A percentile compares a stretch with the other conserved stretches of the same genome.
Conservation (phyloP, 495 filamentous ascomycete genomes). For the Pseudomonodictys pantanalensis region DNA sequence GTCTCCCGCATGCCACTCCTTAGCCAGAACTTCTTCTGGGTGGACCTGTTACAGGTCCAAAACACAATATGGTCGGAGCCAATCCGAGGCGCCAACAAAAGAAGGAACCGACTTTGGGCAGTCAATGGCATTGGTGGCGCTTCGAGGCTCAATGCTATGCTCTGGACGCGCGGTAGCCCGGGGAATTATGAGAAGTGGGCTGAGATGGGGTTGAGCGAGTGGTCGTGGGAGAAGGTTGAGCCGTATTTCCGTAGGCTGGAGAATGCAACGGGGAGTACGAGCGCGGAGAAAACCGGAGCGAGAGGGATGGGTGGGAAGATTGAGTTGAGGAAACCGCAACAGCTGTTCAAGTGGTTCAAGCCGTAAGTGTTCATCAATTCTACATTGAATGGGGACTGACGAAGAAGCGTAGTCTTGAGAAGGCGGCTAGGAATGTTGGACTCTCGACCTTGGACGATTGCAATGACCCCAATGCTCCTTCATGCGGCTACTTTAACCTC, state of each 20-base stretch:
- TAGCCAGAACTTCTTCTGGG: constrained; percentile 19
- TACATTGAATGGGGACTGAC: not conserved
- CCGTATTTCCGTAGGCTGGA: constrained; percentile 22
- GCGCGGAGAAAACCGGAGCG: constrained; percentile 1
- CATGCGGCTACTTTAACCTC: constrained; percentile 18
- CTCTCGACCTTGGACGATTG: constrained; percentile 15
- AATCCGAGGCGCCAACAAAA: constrained; percentile 12
- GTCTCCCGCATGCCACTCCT: constrained; percentile 21
- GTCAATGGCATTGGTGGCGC: constrained; percentile 23
- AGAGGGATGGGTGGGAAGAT: constrained; percentile 15
- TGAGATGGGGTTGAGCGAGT: constrained; percentile 15
- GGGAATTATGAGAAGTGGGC: constrained; percentile 17
- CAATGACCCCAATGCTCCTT: constrained; percentile 11
- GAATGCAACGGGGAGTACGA: constrained; percentile 6
- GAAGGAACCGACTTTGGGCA: constrained; percentile 20
- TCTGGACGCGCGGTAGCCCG: constrained; percentile 23
- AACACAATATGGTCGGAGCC: constrained; percentile 22
- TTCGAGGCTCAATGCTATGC: constrained; percentile 21
- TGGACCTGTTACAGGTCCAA: constrained; percentile 21
- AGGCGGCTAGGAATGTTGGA: constrained; percentile 16
- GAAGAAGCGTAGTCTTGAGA: constrained; percentile 11
- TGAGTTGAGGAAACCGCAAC: constrained; percentile 15
- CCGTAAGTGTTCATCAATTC: constrained; percentile 12
- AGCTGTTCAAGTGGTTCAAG: constrained; percentile 25
- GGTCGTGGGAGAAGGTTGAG: constrained; percentile 21